These are phyloP conservation scores for Narthecium ossifragum DNA, from an alignment of 106 monocot species.

Conservation along the genomic window DNA sequence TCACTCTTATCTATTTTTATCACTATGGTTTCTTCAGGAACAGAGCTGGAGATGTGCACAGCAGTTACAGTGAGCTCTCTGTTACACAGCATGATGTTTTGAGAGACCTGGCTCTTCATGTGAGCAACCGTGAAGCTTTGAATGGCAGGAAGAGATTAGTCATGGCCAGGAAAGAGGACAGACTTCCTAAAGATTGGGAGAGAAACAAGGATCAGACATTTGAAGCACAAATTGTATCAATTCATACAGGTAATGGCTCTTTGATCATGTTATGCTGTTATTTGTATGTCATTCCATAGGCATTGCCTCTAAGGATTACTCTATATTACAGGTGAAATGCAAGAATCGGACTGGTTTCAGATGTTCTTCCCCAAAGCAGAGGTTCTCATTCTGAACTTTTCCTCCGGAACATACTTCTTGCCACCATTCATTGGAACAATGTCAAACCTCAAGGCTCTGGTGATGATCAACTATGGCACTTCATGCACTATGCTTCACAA, in stretches of 20 bases:
- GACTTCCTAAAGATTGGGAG: constrained; percentile 57
- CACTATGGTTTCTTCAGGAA: constrained; percentile 22
- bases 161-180: constrained; percentile 48
- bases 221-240: constrained; percentile 54
- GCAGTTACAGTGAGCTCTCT: constrained; percentile 44
- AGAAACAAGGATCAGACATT: constrained; percentile 31
- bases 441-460: constrained; percentile 44
- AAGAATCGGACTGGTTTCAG: constrained; percentile 45
- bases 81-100: constrained; percentile 61
- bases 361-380: constrained; percentile 53
- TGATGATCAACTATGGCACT: constrained; percentile 40
- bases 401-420: constrained; percentile 31
- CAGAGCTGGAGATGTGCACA: constrained; percentile 49
- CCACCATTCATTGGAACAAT: constrained; percentile 49
- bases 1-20: not conserved
- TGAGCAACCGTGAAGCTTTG: constrained; percentile 24
- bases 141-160: constrained; percentile 29
- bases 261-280: not conserved
- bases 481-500: constrained; percentile 26
- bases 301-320: not conserved
- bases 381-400: constrained; percentile 49
- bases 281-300: not conserved
- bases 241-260: constrained; percentile 44
- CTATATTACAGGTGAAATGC: constrained; percentile 45
- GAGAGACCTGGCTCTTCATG: constrained; percentile 49